phyloP scores from a whole-genome alignment of 2,329 filamentous ascomycete genomes.

The Pleurostoma richardsiae region DNA sequence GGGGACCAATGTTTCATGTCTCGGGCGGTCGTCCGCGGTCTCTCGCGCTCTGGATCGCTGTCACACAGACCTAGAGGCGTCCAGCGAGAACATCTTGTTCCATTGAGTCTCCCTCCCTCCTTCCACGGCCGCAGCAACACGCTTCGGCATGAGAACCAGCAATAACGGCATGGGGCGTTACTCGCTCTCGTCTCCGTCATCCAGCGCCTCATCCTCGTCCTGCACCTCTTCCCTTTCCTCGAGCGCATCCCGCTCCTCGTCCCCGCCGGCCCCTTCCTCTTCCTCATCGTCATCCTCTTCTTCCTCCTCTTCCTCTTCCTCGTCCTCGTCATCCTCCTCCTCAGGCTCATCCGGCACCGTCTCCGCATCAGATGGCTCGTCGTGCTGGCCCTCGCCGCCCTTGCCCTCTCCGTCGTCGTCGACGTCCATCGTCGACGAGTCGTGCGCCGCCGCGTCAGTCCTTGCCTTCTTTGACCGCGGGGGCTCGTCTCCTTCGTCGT shows the following conservation, averaged over 20 bases:
- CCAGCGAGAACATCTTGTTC: no score
- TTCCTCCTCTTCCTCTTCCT: slow-evolving; percentile 34
- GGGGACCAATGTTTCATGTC: no score
- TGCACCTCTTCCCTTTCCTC: slow-evolving; percentile 37
- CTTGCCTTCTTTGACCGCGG: slow-evolving; percentile 31
- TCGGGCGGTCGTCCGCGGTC: no score
- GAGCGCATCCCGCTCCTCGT: slow-evolving; percentile 47
- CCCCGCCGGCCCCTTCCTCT: slow-evolving; percentile 37
- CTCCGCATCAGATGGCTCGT: slow-evolving; percentile 28
- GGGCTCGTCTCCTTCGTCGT: slow-evolving; percentile 8
- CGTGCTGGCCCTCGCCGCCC: slow-evolving; percentile 15
- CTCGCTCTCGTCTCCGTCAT: slow-evolving; percentile 56
- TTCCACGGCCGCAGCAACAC: no score
- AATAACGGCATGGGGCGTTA: slow-evolving; percentile 17
- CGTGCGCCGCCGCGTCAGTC: slow-evolving; percentile 22
- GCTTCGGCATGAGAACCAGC: no score
- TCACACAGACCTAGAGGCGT: no score
- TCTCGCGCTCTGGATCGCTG: no score
- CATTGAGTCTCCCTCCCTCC: no score
- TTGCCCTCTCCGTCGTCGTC: slow-evolving; percentile 25
- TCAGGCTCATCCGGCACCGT: slow-evolving; percentile 20
- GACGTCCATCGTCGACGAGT: slow-evolving; percentile 41
- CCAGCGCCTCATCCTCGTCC: slow-evolving; percentile 56
- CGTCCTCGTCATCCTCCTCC: slow-evolving; percentile 27
- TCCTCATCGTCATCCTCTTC: slow-evolving; percentile 44